Evolutionary conservation across 2,329 filamentous ascomycete genomes (phyloP), one percentile per base, ranked within the genome.

Genomic region (Alternaria ethzedia): DNA sequence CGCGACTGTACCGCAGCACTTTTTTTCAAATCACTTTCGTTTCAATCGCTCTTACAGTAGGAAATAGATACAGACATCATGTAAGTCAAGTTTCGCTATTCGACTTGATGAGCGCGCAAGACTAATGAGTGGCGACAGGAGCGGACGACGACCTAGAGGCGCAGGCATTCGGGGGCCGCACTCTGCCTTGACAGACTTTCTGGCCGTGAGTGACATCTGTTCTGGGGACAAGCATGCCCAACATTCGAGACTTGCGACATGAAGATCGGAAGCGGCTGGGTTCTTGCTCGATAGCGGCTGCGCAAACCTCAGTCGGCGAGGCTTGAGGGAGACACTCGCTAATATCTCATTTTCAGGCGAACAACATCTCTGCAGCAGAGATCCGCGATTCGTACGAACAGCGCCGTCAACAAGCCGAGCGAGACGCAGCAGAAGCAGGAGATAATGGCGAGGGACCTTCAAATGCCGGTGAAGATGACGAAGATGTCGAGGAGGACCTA

Each of bases 291-390:
- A 52, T 13, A 17, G 13, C 20, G 20, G 49, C 13, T 4, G 49
- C 49, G 49, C 49, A 25, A 52, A 25, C 13, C 9, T 12, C 49
- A 23, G 9, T 4, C 8, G 5, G 5, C 3, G 23, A 3, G 7
- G 15, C 12, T 15, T 36, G 26, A 4, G 25, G 13, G 26, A 15
- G 12, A 12, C 13, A 17, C 41, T 6, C 12, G 17, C 52, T 56
- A 23, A 56, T 25, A n/a, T 59, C 5, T 46, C 43, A 17, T 44
- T 17, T 2, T 21, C 61, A 90, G 86, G 88, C 90, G 3, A 89
- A 92, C 78, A 92, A 92, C 71, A 93, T 93, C 68, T 92, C 88
- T 21, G 88, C 88, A 4, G 83, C 83, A 57, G 87, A 89, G 70
- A 90, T 90, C 64, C 84, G 86, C 49, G 81, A 87, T 69, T 87